Percentiles rank a stretch among this genome's conserved stretches.
These are phyloP conservation scores for Lichina pygmaea DNA, from an alignment of 495 filamentous ascomycete genomes.

Conservation along the genomic window DNA sequence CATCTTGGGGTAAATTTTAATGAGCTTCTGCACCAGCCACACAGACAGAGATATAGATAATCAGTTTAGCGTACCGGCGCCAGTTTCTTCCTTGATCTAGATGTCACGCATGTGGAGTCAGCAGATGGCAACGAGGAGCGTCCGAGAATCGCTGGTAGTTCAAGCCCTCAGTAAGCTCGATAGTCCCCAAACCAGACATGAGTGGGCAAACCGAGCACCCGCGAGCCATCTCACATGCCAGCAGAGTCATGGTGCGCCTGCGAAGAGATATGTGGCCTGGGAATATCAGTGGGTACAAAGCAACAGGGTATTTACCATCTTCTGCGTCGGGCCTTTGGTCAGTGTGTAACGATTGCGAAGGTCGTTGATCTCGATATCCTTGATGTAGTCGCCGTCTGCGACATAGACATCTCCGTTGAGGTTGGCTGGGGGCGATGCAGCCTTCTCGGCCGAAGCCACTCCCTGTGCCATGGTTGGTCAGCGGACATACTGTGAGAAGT, in stretches of 20 bases:
- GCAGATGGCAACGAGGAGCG: slow-evolving; percentile 76
- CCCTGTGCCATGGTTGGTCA: neutral
- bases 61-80: slow-evolving; percentile 81
- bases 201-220: slow-evolving; percentile 7
- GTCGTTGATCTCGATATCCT: slow-evolving; percentile 96
- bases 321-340: slow-evolving; percentile 93
- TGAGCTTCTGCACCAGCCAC: slow-evolving; percentile 21
- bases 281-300: slow-evolving; percentile 46
- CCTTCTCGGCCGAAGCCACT: slow-evolving; percentile 19
- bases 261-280: slow-evolving; percentile 22
- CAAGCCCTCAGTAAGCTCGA: slow-evolving; percentile 61
- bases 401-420: slow-evolving; percentile 77
- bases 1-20: slow-evolving; percentile 46
- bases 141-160: slow-evolving; percentile 32
- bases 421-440: slow-evolving; percentile 20
- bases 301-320: slow-evolving; percentile 86
- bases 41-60: slow-evolving; percentile 12
- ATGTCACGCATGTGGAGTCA: slow-evolving; percentile 79
- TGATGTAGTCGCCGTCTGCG: slow-evolving; percentile 87
- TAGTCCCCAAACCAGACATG: slow-evolving; percentile 27
- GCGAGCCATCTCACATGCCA: slow-evolving; percentile 4
- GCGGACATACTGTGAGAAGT: neutral
- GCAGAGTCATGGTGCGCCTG: slow-evolving; percentile 12
- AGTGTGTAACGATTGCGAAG: slow-evolving; percentile 89
- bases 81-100: slow-evolving; percentile 99